Evolutionary conservation across 306 rosid genomes (phyloP).

Genomic region (Crataegus laevigata): DNA sequence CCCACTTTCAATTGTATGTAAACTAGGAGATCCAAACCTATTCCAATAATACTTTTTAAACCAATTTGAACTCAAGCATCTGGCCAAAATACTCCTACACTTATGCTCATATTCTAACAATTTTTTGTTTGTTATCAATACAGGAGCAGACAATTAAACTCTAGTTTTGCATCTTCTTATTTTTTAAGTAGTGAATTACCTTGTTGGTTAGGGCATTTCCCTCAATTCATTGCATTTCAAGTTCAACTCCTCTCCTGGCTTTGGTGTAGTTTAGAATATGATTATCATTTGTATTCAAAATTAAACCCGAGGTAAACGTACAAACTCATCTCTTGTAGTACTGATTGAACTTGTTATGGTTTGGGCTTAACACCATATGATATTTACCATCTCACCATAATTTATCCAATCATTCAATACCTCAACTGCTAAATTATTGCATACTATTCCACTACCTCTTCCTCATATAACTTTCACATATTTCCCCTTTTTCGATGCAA

Average conservation of each 20-base stretch:
- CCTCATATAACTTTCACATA: neutral
- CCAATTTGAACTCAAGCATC: too few relatives aligned
- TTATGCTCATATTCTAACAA: too few relatives aligned
- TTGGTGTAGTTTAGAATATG: neutral
- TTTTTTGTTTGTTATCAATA: neutral
- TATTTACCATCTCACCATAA: neutral
- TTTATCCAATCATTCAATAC: neutral
- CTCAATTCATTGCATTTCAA: neutral
- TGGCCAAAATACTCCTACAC: too few relatives aligned
- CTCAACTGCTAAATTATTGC: neutral
- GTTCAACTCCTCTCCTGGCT: neutral
- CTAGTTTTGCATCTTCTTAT: neutral
- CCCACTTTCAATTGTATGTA: too few relatives aligned
- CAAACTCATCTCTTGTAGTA: neutral
- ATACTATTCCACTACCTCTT: neutral
- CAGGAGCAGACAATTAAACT: neutral
- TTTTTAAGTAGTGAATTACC: too few relatives aligned
- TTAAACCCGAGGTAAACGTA: neutral
- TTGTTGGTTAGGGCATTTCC: too few relatives aligned
- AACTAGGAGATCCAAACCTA: too few relatives aligned
- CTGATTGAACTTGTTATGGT: neutral
- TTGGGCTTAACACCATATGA: neutral
- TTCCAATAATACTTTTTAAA: too few relatives aligned
- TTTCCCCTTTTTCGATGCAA: neutral
- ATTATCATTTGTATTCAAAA: too few relatives aligned